Base-by-base conservation (phyloP, 164 flowering plant genomes). In the Tinospora cordifolia region DNA sequence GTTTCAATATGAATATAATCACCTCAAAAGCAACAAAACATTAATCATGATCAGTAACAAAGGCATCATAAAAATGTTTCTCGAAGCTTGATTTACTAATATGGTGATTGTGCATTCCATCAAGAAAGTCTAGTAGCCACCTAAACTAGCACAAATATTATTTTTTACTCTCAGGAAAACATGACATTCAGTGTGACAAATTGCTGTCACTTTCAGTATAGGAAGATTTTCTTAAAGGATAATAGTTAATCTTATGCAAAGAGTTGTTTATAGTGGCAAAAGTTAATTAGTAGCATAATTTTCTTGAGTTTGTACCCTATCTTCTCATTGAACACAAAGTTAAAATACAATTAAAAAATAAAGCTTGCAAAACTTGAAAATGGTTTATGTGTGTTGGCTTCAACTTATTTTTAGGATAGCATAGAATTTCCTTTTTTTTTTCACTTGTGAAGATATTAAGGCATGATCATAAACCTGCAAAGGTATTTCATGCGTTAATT, bases 31-130 rank as follows among this genome's bases (percentile, higher is more conserved):
- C 9, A 60, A 0, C 2, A 19, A 30, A 30, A 2, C 57, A 51
- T 25, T 6, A 21, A 21, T 65, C 51, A 41, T 51, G 34, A 30
- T 30, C 36, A 54, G 51, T 26, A 47, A 51, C 12, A 46, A 8
- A 12, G 8, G 14, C 38, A 19, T 22, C 69, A 15, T 27, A 14
- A 36, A 64, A 38, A 54, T 24, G 67, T 36, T 39, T 36, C 22
- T 39, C 22, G 8, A 64, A 17, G 8, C 46, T 25, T 9, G 34
- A 30, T 30, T 30, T 30, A 25, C 41, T 63, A 57, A n/a, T 6
- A 34, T 11, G 63, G 22, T 39, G 41, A 69, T 68, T 19, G 51
- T 51, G 70, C 62, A 30, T 36, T 36, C 26, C 27, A 58, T 36
- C 14, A 66, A 47, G 46, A 64, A 63, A 19, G 24, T 64, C 67